Evolutionary conservation across 2,329 filamentous ascomycete species (phyloP).

Genomic region (Penicillium sp.): DNA sequence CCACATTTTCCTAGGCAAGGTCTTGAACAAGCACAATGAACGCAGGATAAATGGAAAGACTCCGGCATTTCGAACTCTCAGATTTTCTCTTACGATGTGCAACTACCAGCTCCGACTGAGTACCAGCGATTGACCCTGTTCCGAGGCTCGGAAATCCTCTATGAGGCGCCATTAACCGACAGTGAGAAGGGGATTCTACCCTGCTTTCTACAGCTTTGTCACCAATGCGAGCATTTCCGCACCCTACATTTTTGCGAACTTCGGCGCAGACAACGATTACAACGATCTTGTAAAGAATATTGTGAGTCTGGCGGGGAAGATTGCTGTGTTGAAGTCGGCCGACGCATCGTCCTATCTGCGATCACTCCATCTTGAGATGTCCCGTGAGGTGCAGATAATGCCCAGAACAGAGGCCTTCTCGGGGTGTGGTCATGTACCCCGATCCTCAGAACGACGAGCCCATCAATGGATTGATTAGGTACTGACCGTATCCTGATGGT

Average conservation of each 20-base stretch:
- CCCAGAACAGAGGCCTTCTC: neutral
- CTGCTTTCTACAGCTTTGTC: neutral
- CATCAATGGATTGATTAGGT: neutral
- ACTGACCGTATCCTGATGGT: neutral
- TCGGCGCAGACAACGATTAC: neutral
- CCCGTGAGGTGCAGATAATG: neutral
- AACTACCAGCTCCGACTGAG: neutral
- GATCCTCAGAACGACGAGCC: neutral
- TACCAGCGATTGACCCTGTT: neutral
- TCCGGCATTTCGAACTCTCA: neutral
- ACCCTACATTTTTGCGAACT: neutral
- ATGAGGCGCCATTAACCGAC: constrained; percentile 1
- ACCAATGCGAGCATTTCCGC: neutral
- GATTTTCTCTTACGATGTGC: neutral
- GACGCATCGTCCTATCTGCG: neutral
- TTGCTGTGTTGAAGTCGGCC: neutral
- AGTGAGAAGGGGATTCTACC: neutral
- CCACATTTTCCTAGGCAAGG: neutral
- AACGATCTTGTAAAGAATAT: neutral
- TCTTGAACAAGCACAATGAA: neutral
- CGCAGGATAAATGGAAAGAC: neutral
- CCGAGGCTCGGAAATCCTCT: neutral
- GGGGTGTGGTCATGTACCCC: neutral
- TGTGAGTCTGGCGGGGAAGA: neutral
- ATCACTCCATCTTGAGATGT: neutral